Conservation (phyloP, 768 basidiomycete species). For the Omphalotus guepiniiformis region DNA sequence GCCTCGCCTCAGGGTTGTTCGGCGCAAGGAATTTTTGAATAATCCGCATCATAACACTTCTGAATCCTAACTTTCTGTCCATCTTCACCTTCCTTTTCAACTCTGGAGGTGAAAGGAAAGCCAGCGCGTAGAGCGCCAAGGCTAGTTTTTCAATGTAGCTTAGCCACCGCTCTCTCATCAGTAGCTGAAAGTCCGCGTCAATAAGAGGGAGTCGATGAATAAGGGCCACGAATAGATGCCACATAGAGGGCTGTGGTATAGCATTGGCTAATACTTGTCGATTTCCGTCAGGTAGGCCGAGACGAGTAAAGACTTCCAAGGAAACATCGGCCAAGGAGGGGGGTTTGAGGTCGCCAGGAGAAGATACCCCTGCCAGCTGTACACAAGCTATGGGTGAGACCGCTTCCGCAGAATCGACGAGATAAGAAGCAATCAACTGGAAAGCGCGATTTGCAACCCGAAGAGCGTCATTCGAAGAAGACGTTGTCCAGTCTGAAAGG, state of each 20-base stretch:
- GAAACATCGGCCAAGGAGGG: constrained; percentile 66
- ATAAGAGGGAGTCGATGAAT: constrained; percentile 81
- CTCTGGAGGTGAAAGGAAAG: constrained; percentile 75
- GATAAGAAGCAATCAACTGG: constrained; percentile 67
- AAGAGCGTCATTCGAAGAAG: constrained; percentile 36
- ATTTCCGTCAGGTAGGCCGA: constrained; percentile 75
- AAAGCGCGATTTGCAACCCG: constrained; percentile 57
- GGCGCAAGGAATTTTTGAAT: constrained; percentile 58
- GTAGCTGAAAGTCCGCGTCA: constrained; percentile 68
- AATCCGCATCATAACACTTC: constrained; percentile 66
- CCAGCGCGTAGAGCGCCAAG: constrained; percentile 82
- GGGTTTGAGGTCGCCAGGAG: constrained; percentile 42
- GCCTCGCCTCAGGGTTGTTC: constrained; percentile 47
- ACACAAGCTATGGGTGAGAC: constrained; percentile 57
- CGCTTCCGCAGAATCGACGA: constrained; percentile 66
- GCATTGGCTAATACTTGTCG: constrained; percentile 64
- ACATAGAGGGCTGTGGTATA: constrained; percentile 55
- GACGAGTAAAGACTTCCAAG: constrained; percentile 79
- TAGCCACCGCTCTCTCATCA: constrained; percentile 64
- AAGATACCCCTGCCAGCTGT: constrained; percentile 46
- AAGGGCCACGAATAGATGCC: constrained; percentile 62
- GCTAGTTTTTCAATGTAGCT: constrained; percentile 75
- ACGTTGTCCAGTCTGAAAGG: constrained; percentile 33
- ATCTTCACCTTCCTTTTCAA: constrained; percentile 68
- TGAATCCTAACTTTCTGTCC: constrained; percentile 64